Percentiles rank a stretch among this genome's conserved stretches.
Evolutionary conservation across 805 yeast species (phyloP).

Genomic region (Spathaspora gorwiae): DNA sequence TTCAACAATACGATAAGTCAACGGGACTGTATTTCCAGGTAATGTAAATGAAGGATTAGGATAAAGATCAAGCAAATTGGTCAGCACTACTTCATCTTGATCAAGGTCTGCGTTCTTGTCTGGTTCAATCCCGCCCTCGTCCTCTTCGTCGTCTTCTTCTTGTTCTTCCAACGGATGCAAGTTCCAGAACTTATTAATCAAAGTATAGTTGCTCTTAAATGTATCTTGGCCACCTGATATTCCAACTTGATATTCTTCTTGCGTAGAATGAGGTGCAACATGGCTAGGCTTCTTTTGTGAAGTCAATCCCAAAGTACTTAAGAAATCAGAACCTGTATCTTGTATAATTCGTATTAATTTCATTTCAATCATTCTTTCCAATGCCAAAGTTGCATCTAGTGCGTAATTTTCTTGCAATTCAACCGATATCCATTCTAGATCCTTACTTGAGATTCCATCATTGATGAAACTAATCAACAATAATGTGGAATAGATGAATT

Average conservation of each 20-base stretch:
- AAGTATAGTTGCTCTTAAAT: constrained; percentile 30
- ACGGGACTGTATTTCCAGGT: constrained; percentile 76
- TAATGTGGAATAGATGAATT: constrained; percentile 48
- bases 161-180: constrained; percentile 41
- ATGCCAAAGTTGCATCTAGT: constrained; percentile 39
- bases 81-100: neutral
- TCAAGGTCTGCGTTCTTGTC: constrained; percentile 5
- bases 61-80: constrained; percentile 28
- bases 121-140: neutral
- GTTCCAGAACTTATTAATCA: constrained; percentile 42
- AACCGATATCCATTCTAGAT: constrained; percentile 49
- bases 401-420: constrained; percentile 67
- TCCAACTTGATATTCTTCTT: constrained; percentile 21
- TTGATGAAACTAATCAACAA: constrained; percentile 58
- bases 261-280: constrained; percentile 8
- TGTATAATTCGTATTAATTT: constrained; percentile 41
- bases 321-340: constrained; percentile 16
- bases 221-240: constrained; percentile 28
- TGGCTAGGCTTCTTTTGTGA: constrained; percentile 6
- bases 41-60: constrained; percentile 57
- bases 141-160: constrained; percentile 8
- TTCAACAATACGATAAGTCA: constrained; percentile 66
- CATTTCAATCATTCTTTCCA: constrained; percentile 46
- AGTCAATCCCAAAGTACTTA: constrained; percentile 16
- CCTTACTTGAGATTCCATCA: constrained; percentile 66